Base-by-base conservation (phyloP, 2,329 filamentous ascomycete genomes). In the Talaromyces piceae region DNA sequence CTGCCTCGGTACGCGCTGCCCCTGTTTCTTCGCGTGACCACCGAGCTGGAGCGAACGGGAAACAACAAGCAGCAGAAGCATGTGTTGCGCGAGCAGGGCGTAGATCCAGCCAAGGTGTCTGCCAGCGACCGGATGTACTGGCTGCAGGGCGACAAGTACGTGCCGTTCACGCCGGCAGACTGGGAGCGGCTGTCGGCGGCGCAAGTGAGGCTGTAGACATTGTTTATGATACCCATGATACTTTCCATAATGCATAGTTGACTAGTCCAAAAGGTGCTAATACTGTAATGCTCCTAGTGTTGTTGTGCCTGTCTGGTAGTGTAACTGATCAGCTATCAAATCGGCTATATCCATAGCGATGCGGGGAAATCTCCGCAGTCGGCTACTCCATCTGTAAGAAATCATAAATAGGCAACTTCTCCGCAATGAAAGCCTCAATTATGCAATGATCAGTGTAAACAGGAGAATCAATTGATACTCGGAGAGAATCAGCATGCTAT, bases 41-140 rank as follows among this genome's bases (percentile, higher is more conserved):
- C 71, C 23, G 76, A 78, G 23, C 77, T 81, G 57, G 81, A 86
- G 61, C 77, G 81, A 1, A 95, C 90, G 4, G 88, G 89, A 0
- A 95, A 89, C 45, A 87, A 89, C 62, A 95, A 95, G 75, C 87
- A 94, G 72, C 86, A 91, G 70, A 95, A 95, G 69, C 81, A 86
- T 56, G 69, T 73, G 0, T 66, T 95, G 56, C 76, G 88, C n/a
- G 74, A 76, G 2, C 79, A 91, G 56, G 89, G 90, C 0, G 87
- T 91, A 0, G 80, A 88, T 60, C 86, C 85, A 0, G 67, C 62
- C 3, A 57, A 60, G 8, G 61, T 72, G 11, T 58, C 59, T 5
- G 47, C 60, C 23, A 56, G 58, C 2, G 77, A 81, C 56, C 64
- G 63, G 39, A 73, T 87, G 67, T 81, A 82, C 58, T 91, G 87